A percentile compares a stretch with the other conserved stretches of the same genome.
Evolutionary conservation across 345 rosid species (phyloP).

Genomic region (Mercurialis annua): DNA sequence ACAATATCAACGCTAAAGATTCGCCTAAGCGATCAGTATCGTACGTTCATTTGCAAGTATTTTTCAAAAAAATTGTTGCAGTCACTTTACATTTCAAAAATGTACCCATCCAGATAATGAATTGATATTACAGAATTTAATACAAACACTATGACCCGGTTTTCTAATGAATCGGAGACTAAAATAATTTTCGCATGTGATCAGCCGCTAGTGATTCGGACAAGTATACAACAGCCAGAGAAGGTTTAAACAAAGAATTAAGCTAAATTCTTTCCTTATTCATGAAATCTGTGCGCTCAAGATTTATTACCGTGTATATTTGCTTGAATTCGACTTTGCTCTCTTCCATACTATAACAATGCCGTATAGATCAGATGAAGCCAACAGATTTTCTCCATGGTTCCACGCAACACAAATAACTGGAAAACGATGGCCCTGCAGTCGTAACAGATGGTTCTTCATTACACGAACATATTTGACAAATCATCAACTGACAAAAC

Average conservation of each 20-base stretch:
- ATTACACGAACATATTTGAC: background rate
- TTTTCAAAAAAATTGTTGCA: background rate
- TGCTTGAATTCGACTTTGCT: conserved; percentile 55
- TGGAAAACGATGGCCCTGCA: conserved; percentile 93
- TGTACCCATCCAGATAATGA: background rate
- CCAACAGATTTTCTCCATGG: conserved; percentile 93
- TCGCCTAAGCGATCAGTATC: no score
- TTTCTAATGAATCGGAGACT: background rate
- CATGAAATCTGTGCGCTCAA: conserved; percentile 2
- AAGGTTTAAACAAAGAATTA: background rate
- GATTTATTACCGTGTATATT: conserved; percentile 2
- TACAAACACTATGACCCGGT: background rate
- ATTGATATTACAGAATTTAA: conserved; percentile 1
- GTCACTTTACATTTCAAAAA: background rate
- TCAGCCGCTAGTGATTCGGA: background rate
- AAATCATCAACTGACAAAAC: background rate
- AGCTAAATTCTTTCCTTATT: background rate
- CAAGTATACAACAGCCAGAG: conserved; percentile 10
- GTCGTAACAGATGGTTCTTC: conserved; percentile 7
- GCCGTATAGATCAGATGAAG: conserved; percentile 90
- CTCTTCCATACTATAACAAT: conserved; percentile 97
- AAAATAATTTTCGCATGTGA: background rate
- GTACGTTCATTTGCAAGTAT: background rate
- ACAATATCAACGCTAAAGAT: no score
- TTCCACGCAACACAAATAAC: conserved; percentile 88